Evolutionary conservation across 2,329 filamentous ascomycete species (phyloP).

Genomic region (Davidsoniella eucalypti): DNA sequence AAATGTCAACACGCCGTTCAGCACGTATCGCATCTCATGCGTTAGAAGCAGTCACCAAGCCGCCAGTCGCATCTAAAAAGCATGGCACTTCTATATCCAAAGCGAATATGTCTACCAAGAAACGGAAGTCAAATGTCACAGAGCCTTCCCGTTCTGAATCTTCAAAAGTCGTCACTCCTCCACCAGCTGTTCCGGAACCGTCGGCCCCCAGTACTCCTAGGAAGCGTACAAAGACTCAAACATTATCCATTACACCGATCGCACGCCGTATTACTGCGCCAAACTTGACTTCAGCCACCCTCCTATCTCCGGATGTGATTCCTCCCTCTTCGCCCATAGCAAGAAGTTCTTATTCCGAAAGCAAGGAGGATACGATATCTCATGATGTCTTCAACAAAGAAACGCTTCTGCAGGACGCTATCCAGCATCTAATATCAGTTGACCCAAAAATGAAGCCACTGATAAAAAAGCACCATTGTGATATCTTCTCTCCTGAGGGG

Average conservation of each 20-base stretch:
- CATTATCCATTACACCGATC: conserved; percentile 22
- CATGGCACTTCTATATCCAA: neutral
- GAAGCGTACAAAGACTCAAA: conserved; percentile 17
- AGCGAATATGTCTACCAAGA: neutral
- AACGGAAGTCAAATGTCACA: neutral
- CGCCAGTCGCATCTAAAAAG: neutral
- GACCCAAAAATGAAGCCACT: conserved; percentile 57
- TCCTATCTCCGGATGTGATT: conserved; percentile 53
- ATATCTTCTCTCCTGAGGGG: conserved; percentile 63
- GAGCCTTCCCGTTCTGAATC: neutral
- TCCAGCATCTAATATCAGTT: conserved; percentile 53
- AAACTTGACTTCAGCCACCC: conserved; percentile 48
- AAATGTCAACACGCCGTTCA: conserved; percentile 3
- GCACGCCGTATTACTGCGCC: conserved; percentile 44
- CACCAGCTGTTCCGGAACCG: neutral
- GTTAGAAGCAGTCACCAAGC: too few species aligned
- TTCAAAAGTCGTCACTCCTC: neutral
- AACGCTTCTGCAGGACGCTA: conserved; percentile 53
- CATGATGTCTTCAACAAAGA: conserved; percentile 58
- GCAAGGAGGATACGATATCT: conserved; percentile 51
- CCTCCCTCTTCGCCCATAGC: conserved; percentile 20
- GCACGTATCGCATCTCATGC: conserved; percentile 4
- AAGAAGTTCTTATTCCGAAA: conserved; percentile 24
- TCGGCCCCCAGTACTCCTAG: neutral
- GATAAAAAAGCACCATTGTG: conserved; percentile 60